Evolutionary conservation across 176 grass and related monocot species (phyloP).

Genomic region (Aechmea fasciata): DNA sequence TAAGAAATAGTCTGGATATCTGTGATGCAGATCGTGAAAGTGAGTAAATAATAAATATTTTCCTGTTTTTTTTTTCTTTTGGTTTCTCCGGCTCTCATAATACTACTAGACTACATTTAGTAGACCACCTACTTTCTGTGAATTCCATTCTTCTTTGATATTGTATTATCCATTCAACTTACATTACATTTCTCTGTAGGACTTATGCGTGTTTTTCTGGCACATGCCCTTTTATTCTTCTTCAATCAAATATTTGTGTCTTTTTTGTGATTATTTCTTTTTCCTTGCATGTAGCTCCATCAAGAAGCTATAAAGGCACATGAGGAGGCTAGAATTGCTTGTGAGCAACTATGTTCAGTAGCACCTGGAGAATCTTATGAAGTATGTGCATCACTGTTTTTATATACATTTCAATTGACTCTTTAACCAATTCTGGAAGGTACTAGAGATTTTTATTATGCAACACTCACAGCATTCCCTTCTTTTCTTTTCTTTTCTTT

Average conservation of each 20-base stretch:
- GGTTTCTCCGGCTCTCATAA: neutral
- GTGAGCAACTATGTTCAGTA: constrained; percentile 35
- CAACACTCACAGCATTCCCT: neutral
- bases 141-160: neutral
- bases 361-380: constrained; percentile 24
- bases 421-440: neutral
- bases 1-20: too few relatives aligned
- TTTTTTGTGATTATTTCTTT: constrained; percentile 7
- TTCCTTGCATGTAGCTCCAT: constrained; percentile 48
- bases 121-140: too few relatives aligned
- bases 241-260: constrained; percentile 2
- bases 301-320: constrained; percentile 37
- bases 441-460: neutral
- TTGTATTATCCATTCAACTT: neutral
- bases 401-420: neutral
- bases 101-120: too few relatives aligned
- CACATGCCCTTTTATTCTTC: neutral
- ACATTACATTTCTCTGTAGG: neutral
- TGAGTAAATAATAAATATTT: too few relatives aligned
- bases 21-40: too few relatives aligned
- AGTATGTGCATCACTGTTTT: constrained; percentile 22
- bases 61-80: neutral
- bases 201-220: neutral
- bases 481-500: neutral
- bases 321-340: constrained; percentile 48